These are phyloP conservation scores for Cyclostephanos tholiformis DNA, from an alignment of 108 stramenopile species.

Conservation along the genomic window DNA sequence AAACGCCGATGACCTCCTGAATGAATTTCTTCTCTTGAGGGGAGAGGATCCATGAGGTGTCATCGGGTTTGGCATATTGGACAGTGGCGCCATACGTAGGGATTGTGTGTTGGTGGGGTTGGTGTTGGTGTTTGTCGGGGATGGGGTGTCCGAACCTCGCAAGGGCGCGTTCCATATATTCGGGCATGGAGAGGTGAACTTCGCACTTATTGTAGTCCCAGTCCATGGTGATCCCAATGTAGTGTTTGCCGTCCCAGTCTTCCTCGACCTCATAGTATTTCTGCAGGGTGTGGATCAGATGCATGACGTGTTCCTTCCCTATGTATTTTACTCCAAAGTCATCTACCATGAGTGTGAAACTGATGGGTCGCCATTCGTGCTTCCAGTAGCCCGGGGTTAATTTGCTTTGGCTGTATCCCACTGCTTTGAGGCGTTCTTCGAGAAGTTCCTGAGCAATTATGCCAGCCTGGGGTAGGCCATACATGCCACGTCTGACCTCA, in stretches of 20 bases:
- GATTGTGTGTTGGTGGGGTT: background rate
- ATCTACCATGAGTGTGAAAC: conserved; percentile 57
- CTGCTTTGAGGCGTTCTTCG: background rate
- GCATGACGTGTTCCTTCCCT: conserved; percentile 22
- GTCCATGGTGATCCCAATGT: conserved; percentile 38
- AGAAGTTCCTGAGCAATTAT: conserved; percentile 41
- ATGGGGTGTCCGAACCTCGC: background rate
- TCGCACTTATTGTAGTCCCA: background rate
- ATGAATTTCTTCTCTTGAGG: conserved; percentile 26
- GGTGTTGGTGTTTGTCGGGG: background rate
- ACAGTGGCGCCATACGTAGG: too few species aligned
- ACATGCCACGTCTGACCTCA: background rate
- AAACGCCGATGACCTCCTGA: conserved; percentile 44
- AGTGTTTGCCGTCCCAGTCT: too few species aligned
- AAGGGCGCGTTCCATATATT: conserved; percentile 30
- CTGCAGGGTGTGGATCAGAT: conserved; percentile 14
- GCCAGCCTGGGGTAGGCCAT: too few species aligned
- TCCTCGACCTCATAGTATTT: background rate
- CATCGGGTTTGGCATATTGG: background rate
- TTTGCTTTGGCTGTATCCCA: conserved; percentile 27
- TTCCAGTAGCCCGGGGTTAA: conserved; percentile 30
- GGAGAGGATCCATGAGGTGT: conserved; percentile 23
- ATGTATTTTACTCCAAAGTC: conserved; percentile 44
- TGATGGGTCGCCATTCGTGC: too few species aligned
- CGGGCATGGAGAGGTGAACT: conserved; percentile 54